These are phyloP conservation scores for Populus tremula DNA, from an alignment of 345 rosid genomes.

Conservation along the genomic window DNA sequence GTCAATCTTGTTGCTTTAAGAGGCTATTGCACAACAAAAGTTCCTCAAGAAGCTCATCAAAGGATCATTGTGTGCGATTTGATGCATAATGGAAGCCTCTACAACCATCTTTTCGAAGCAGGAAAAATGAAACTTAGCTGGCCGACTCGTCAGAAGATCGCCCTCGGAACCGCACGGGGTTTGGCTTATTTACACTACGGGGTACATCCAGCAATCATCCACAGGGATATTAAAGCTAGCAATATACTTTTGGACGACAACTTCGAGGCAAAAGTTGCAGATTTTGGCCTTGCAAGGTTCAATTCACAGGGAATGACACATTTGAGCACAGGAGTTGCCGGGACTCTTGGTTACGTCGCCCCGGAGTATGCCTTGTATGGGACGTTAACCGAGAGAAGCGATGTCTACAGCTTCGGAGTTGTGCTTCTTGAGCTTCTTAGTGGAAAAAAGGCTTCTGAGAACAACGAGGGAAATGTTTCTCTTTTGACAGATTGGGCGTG, in stretches of 20 bases:
- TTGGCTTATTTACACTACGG: conserved; percentile 44
- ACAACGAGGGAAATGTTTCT: conserved; percentile 19
- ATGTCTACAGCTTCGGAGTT: conserved; percentile 45
- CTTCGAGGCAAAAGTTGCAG: conserved; percentile 43
- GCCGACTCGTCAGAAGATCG: conserved; percentile 38
- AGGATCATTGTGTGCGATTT: conserved; percentile 41
- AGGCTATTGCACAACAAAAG: conserved; percentile 40
- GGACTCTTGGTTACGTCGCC: conserved; percentile 45
- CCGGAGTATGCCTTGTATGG: conserved; percentile 48
- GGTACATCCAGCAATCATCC: conserved; percentile 40
- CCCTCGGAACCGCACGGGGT: conserved; percentile 44
- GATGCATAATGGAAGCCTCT: conserved; percentile 39
- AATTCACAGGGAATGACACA: conserved; percentile 39
- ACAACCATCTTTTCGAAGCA: conserved; percentile 38
- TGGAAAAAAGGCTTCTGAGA: conserved; percentile 35
- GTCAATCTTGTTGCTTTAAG: conserved; percentile 42
- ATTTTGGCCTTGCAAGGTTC: conserved; percentile 49
- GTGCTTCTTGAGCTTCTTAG: conserved; percentile 45
- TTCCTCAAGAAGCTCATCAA: conserved; percentile 34
- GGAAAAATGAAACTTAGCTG: conserved; percentile 31
- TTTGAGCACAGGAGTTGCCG: conserved; percentile 40
- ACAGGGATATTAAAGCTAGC: conserved; percentile 46
- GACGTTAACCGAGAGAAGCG: conserved; percentile 37
- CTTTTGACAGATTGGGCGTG: conserved; percentile 43
- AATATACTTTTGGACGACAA: conserved; percentile 41